Percentiles rank a stretch among this genome's conserved stretches.
Evolutionary conservation across 1,284 basidiomycete genomes (phyloP).

Genomic region (Papiliotrema laurentii): DNA sequence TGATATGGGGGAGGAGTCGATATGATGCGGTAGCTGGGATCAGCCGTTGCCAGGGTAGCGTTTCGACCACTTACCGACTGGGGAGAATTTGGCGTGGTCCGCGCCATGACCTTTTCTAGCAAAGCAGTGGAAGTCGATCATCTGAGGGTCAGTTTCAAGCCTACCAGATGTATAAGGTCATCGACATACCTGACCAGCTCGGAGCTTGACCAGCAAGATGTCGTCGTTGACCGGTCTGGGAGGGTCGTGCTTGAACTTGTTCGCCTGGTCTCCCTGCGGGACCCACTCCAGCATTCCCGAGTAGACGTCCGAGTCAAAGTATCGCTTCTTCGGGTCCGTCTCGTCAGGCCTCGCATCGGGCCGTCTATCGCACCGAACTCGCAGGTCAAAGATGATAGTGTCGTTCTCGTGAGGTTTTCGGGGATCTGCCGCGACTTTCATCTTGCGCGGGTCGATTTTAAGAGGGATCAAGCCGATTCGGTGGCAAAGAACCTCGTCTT

Average conservation of each 20-base stretch:
- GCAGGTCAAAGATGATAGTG: conserved; percentile 83
- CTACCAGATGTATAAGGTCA: background rate
- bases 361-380: conserved; percentile 66
- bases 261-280: conserved; percentile 77
- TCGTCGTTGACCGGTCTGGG: conserved; percentile 59
- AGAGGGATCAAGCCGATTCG: conserved; percentile 86
- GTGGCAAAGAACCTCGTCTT: conserved; percentile 89
- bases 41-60: background rate
- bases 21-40: conserved; percentile 84
- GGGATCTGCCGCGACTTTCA: conserved; percentile 48
- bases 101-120: conserved; percentile 79
- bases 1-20: conserved; percentile 82
- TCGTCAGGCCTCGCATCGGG: conserved; percentile 53
- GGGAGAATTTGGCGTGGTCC: conserved; percentile 95
- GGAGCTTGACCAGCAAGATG: conserved; percentile 89
- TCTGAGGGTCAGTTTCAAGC: conserved; percentile 9
- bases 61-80: conserved; percentile 67
- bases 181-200: conserved; percentile 63
- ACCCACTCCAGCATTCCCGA: conserved; percentile 77
- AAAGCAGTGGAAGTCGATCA: conserved; percentile 80
- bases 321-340: conserved; percentile 63
- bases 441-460: conserved; percentile 69
- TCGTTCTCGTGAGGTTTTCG: conserved; percentile 61
- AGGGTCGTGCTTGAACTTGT: conserved; percentile 39
- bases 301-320: conserved; percentile 62